These are phyloP conservation scores for Talaromyces atroroseus DNA, from an alignment of 2,329 filamentous ascomycete genomes.

Conservation along the genomic window DNA sequence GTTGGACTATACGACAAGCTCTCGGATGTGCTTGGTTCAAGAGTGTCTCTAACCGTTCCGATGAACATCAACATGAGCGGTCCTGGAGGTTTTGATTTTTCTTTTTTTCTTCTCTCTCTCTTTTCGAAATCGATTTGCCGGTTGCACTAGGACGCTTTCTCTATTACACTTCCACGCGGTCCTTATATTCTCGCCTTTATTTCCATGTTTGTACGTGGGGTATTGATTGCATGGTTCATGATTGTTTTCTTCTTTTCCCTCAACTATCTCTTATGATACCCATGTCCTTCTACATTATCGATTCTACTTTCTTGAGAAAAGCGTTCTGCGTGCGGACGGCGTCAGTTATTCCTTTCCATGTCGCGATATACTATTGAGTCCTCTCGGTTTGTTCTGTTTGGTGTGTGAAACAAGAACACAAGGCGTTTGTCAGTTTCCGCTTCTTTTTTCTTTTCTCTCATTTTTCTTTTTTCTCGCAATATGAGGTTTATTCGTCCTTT, in stretches of 20 bases:
- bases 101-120: neutral
- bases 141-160: neutral
- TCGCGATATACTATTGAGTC: neutral
- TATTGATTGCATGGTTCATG: neutral
- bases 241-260: conserved; percentile 1
- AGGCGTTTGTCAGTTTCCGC: neutral
- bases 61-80: conserved; percentile 26
- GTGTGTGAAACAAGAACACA: neutral
- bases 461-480: neutral
- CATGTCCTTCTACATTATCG: neutral
- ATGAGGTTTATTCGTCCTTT: neutral
- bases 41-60: conserved; percentile 29
- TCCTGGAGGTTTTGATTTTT: conserved; percentile 31
- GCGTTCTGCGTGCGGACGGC: neutral
- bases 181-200: neutral
- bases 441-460: neutral
- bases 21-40: conserved; percentile 53
- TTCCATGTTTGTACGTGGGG: conserved; percentile 3
- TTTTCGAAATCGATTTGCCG: neutral
- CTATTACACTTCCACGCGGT: neutral
- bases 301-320: neutral
- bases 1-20: conserved; percentile 55
- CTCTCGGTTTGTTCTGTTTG: neutral
- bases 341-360: neutral
- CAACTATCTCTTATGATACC: conserved; percentile 9